Evolutionary conservation across 2,329 filamentous ascomycete genomes (phyloP).

Genomic region (Celoporthe dispersa): DNA sequence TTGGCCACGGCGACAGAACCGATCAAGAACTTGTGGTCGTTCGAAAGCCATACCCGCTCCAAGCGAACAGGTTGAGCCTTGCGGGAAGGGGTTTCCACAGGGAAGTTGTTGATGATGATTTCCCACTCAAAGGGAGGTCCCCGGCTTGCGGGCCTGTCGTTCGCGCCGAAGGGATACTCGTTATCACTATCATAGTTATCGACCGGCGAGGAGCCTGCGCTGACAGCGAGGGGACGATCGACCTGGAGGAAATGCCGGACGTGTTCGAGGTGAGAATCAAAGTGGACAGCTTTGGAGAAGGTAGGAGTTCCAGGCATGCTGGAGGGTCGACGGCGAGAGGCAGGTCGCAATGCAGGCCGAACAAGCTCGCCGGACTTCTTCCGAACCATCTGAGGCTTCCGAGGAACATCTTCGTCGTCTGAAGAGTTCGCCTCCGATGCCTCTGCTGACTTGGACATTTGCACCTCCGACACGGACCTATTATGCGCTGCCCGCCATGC

Average conservation of each 20-base stretch:
- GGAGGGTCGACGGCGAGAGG: constrained; percentile 81
- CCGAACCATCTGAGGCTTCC: constrained; percentile 89
- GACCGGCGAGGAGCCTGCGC: constrained; percentile 87
- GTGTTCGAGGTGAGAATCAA: constrained; percentile 94
- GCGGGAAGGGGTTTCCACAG: constrained; percentile 66
- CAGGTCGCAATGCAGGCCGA: constrained; percentile 82
- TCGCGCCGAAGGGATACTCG: constrained; percentile 82
- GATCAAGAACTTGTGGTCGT: constrained; percentile 83
- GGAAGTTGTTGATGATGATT: constrained; percentile 83
- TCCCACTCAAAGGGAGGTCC: constrained; percentile 79
- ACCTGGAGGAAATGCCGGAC: constrained; percentile 95
- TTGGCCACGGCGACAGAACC: constrained; percentile 87
- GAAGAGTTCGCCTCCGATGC: constrained; percentile 59
- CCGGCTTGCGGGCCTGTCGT: constrained; percentile 50
- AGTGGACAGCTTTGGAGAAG: constrained; percentile 97
- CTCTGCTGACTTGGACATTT: constrained; percentile 51
- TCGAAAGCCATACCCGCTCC: constrained; percentile 84
- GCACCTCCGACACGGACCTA: constrained; percentile 60
- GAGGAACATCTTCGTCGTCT: constrained; percentile 60
- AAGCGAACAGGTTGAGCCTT: constrained; percentile 73
- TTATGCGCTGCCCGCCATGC: constrained; percentile 52
- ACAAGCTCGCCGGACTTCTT: constrained; percentile 99
- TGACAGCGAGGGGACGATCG: constrained; percentile 93
- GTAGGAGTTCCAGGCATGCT: constrained; percentile 98
- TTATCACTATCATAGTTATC: constrained; percentile 85